Evolutionary conservation across 805 yeast genomes (phyloP).

Genomic region (Metschnikowia reukaufii): DNA sequence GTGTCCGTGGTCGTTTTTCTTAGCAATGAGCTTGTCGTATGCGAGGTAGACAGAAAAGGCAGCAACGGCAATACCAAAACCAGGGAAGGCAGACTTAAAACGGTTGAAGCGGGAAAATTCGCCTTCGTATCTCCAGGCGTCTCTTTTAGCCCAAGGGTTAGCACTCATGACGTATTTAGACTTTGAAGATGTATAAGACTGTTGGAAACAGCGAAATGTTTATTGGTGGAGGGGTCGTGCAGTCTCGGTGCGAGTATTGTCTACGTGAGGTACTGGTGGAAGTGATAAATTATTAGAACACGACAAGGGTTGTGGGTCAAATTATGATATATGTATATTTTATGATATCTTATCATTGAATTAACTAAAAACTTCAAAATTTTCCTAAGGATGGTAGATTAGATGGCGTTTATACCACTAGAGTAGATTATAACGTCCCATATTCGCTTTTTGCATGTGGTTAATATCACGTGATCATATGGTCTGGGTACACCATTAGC

Average conservation of each 20-base stretch:
- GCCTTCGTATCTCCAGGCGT: conserved; percentile 89
- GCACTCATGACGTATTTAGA: conserved; percentile 17
- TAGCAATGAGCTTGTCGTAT: conserved; percentile 54
- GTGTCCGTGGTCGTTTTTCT: conserved; percentile 32
- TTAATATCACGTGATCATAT: too few relatives aligned
- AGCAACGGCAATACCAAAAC: conserved; percentile 73
- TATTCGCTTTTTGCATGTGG: too few relatives aligned
- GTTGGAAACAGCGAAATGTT: conserved; percentile 13
- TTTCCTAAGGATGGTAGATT: too few relatives aligned
- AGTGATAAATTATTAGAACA: background rate
- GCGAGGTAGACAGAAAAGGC: conserved; percentile 68
- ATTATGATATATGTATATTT: too few relatives aligned
- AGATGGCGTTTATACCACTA: too few relatives aligned
- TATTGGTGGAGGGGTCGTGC: conserved; percentile 21
- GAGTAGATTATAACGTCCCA: too few relatives aligned
- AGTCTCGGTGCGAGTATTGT: conserved; percentile 9
- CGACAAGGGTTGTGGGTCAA: background rate
- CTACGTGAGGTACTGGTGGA: conserved; percentile 1
- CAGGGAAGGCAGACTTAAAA: conserved; percentile 74
- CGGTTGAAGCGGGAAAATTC: conserved; percentile 71
- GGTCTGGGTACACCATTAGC: too few relatives aligned
- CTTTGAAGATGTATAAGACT: background rate
- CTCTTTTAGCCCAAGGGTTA: conserved; percentile 52
- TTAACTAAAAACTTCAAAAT: too few relatives aligned
- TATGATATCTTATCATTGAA: too few relatives aligned